A percentile compares a stretch with the other conserved stretches of the same genome.
Evolutionary conservation across 78 protist genomes (phyloP).

Genomic region (Speleostelium caveatum): DNA sequence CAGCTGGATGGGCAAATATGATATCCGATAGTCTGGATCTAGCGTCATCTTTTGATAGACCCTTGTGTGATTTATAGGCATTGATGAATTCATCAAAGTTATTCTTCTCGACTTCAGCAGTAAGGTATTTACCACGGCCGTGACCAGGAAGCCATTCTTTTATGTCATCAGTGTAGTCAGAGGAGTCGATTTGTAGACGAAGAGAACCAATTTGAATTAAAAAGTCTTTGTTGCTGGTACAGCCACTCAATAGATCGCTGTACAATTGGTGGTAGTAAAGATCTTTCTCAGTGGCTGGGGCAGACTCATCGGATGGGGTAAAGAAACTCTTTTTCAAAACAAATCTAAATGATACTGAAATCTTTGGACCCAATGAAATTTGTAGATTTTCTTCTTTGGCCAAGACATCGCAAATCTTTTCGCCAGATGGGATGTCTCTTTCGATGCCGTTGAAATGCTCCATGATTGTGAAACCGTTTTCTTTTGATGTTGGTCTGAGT

Average conservation of each 20-base stretch:
- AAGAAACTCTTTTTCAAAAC: constrained; percentile 63
- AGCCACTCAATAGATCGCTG: constrained; percentile 14
- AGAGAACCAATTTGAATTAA: constrained; percentile 35
- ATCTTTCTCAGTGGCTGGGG: constrained; percentile 11
- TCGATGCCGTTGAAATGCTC: constrained; percentile 72
- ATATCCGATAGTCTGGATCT: not conserved
- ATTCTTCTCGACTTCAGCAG: constrained; percentile 37
- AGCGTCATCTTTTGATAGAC: constrained; percentile 22
- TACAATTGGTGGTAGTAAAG: constrained; percentile 52
- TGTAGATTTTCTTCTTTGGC: constrained; percentile 65
- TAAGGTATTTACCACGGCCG: constrained; percentile 72
- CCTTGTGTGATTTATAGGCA: constrained; percentile 34
- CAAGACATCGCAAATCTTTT: constrained; percentile 51
- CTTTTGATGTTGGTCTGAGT: constrained; percentile 7
- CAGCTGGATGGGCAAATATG: constrained; percentile 20
- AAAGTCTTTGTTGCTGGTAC: constrained; percentile 14
- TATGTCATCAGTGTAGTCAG: constrained; percentile 53
- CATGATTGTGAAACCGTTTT: constrained; percentile 61
- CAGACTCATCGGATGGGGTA: not conserved
- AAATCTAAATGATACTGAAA: constrained; percentile 53
- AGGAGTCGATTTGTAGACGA: constrained; percentile 41
- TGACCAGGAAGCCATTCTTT: constrained; percentile 56
- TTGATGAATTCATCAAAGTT: constrained; percentile 44
- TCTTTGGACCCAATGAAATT: constrained; percentile 23
- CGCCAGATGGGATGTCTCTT: constrained; percentile 43